Percentiles rank a stretch among this genome's conserved stretches.
Conservation (phyloP, 2,329 filamentous ascomycete species). For the Botrytis galanthina region DNA sequence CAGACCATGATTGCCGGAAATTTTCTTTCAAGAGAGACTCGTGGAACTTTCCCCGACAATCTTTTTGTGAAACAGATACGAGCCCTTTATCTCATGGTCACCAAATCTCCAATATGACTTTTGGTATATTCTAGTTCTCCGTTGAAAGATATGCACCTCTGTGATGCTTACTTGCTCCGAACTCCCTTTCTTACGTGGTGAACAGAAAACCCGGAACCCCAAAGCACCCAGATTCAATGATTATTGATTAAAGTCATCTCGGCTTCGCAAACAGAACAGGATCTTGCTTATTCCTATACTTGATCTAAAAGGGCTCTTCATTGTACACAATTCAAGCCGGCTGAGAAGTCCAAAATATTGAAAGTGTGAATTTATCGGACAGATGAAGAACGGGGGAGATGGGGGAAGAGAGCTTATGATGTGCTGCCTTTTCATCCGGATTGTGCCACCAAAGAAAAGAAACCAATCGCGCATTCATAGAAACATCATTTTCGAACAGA, state of each 20-base stretch:
- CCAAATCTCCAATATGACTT: not conserved
- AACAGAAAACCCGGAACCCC: accelerated
- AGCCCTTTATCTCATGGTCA: too few relatives aligned
- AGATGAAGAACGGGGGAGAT: not conserved
- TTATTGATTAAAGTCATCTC: not conserved
- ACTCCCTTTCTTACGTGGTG: not conserved
- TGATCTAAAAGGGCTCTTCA: not conserved
- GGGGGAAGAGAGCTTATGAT: not conserved
- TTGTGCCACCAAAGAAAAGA: not conserved
- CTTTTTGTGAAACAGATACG: not conserved
- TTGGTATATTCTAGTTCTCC: not conserved
- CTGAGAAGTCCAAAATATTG: not conserved
- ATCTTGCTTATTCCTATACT: not conserved
- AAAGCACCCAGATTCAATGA: not conserved
- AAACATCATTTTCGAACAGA: not conserved
- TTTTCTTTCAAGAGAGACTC: not conserved
- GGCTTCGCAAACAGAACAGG: not conserved
- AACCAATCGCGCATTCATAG: not conserved
- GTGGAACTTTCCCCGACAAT: not conserved
- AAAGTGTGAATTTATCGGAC: not conserved
- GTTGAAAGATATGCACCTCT: not conserved
- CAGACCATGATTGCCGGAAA: not conserved
- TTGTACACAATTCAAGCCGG: accelerated
- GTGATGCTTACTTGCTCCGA: not conserved
- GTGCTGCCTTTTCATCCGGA: not conserved